Percentiles rank a stretch among this genome's conserved stretches.
Conservation (phyloP, 176 grass and related monocot genomes). For the Microstegium vimineum region DNA sequence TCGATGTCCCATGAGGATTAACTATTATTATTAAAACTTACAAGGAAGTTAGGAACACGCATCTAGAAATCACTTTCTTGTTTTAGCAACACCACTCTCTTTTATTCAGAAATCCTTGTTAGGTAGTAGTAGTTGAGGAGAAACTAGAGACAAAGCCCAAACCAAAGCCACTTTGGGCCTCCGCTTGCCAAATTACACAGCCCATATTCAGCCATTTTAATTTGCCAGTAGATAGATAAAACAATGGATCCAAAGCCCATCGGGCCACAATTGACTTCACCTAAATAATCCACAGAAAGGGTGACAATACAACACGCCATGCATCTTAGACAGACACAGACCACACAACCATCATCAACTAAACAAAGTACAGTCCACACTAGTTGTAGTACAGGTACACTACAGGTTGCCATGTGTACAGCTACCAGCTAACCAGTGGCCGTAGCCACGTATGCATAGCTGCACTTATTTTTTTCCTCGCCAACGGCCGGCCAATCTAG, state of each 20-base stretch:
- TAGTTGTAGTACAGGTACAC: background rate
- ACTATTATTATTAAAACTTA: background rate
- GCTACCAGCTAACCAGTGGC: background rate
- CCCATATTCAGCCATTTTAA: background rate
- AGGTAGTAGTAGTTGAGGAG: background rate
- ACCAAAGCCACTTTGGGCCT: background rate
- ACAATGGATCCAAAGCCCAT: background rate
- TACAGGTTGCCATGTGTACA: background rate
- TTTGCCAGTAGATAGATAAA: background rate
- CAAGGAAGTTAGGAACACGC: background rate
- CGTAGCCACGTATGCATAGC: background rate
- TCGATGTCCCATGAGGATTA: background rate
- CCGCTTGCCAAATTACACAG: background rate
- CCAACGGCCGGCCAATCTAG: background rate
- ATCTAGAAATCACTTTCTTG: background rate
- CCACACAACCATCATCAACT: background rate
- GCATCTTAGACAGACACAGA: slow-evolving; percentile 4
- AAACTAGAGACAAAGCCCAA: background rate
- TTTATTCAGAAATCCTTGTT: background rate
- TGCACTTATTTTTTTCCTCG: slow-evolving; percentile 27
- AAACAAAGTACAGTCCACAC: background rate
- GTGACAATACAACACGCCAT: background rate
- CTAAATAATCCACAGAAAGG: slow-evolving; percentile 8
- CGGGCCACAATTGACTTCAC: background rate
- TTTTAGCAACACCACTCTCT: background rate